Evolutionary conservation across 345 rosid species (phyloP).

Genomic region (Gossypium anomalum): DNA sequence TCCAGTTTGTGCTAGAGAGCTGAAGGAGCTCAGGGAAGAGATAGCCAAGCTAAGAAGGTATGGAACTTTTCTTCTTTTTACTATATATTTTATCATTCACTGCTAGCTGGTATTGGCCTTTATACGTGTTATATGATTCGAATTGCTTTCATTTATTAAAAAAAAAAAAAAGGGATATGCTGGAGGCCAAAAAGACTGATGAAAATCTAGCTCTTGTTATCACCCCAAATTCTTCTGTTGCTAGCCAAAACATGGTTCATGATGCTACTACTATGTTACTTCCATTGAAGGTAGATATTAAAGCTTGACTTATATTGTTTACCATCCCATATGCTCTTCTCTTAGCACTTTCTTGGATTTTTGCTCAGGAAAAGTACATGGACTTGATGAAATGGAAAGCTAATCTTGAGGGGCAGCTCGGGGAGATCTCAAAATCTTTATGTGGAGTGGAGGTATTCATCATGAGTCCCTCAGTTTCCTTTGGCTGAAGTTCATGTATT

Average conservation of each 20-base stretch:
- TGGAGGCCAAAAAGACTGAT: slow-evolving; percentile 43
- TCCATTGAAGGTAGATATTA: slow-evolving; percentile 47
- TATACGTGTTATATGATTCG: neutral
- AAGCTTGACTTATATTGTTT: neutral
- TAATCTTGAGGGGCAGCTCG: slow-evolving; percentile 53
- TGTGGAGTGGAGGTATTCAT: slow-evolving; percentile 46
- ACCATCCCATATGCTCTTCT: neutral
- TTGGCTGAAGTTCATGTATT: neutral
- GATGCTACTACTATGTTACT: slow-evolving; percentile 25
- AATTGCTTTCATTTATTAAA: neutral
- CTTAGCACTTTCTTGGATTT: slow-evolving; percentile 3
- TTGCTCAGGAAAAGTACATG: slow-evolving; percentile 46
- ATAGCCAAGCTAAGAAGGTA: slow-evolving; percentile 48
- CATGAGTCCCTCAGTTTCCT: neutral
- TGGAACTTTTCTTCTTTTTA: neutral
- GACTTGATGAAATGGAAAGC: slow-evolving; percentile 56
- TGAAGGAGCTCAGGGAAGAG: slow-evolving; percentile 51
- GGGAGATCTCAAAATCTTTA: slow-evolving; percentile 41
- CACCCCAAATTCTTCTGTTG: slow-evolving; percentile 37
- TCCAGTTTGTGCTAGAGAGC: slow-evolving; percentile 67
- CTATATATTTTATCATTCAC: neutral
- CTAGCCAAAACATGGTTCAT: slow-evolving; percentile 38
- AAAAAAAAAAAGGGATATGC: slow-evolving; percentile 28
- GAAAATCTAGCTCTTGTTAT: slow-evolving; percentile 33
- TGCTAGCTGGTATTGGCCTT: neutral